Conservation (phyloP, 208 protist genomes). For the Trypanosoma grayi region DNA sequence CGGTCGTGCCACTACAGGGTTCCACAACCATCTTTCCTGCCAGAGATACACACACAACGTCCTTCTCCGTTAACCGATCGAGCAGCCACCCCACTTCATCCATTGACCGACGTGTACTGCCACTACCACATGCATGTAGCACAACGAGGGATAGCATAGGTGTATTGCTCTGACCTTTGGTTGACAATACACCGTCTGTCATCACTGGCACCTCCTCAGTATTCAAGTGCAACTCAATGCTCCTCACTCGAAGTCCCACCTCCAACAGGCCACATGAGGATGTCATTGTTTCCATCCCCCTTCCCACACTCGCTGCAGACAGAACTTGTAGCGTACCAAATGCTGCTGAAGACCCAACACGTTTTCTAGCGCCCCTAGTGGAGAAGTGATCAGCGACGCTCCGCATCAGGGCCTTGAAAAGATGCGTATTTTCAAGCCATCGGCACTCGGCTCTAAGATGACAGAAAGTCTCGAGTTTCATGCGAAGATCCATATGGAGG, state of each 20-base stretch:
- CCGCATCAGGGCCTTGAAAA: neutral
- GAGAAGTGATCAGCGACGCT: neutral
- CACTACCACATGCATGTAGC: slow-evolving; percentile 1
- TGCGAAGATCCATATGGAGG: slow-evolving; percentile 6
- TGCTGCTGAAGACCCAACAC: neutral
- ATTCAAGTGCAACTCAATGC: neutral
- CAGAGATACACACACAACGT: slow-evolving; percentile 16
- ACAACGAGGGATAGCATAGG: neutral
- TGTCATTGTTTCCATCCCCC: neutral
- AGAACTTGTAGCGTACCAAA: neutral
- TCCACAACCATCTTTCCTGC: slow-evolving; percentile 13
- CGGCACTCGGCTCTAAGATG: slow-evolving; percentile 10
- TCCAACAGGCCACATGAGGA: neutral
- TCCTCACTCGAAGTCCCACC: slow-evolving; percentile 5
- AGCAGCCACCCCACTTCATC: slow-evolving; percentile 14
- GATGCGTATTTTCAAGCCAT: slow-evolving; percentile 5
- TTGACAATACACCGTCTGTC: neutral
- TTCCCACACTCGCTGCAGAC: neutral
- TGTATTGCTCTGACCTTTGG: neutral
- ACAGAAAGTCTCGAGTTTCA: slow-evolving; percentile 3
- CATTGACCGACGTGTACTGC: neutral
- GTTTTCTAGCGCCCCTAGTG: neutral
- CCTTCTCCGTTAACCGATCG: neutral
- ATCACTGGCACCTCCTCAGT: neutral
- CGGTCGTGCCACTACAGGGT: neutral